A percentile compares a stretch with the other conserved stretches of the same genome.
These are phyloP conservation scores for Xylaria sp. DNA, from an alignment of 2,329 filamentous ascomycete genomes.

Conservation along the genomic window DNA sequence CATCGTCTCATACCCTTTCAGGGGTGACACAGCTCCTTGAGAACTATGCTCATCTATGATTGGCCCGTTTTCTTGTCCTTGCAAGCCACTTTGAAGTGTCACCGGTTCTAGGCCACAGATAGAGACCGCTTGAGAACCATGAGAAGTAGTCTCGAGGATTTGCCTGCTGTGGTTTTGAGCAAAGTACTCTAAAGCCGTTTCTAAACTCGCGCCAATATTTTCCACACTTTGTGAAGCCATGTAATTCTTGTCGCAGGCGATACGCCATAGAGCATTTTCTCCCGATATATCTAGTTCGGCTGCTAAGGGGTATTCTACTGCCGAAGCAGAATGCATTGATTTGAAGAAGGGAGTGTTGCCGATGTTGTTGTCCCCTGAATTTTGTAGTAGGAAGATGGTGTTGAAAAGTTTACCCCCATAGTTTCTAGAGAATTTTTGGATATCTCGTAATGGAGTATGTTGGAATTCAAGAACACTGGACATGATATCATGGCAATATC, in stretches of 20 bases:
- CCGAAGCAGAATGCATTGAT: slow-evolving; percentile 71
- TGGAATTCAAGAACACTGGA: slow-evolving; percentile 75
- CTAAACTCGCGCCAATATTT: slow-evolving; percentile 67
- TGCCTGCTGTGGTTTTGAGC: slow-evolving; percentile 59
- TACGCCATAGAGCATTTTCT: slow-evolving; percentile 72
- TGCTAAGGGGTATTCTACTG: slow-evolving; percentile 84
- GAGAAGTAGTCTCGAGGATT: slow-evolving; percentile 63
- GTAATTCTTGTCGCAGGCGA: slow-evolving; percentile 72
- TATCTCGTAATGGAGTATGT: slow-evolving; percentile 79
- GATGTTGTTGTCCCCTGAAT: slow-evolving; percentile 32
- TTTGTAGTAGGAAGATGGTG: slow-evolving; percentile 66
- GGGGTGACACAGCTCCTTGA: neutral
- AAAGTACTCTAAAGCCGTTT: slow-evolving; percentile 67
- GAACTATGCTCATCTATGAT: neutral
- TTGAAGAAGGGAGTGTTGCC: slow-evolving; percentile 59
- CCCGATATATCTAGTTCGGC: slow-evolving; percentile 77
- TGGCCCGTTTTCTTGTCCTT: neutral
- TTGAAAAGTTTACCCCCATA: slow-evolving; percentile 58
- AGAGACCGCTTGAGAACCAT: slow-evolving; percentile 57
- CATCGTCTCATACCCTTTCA: slow-evolving; percentile 45
- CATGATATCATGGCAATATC: slow-evolving; percentile 77
- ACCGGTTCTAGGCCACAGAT: slow-evolving; percentile 72
- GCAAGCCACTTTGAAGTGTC: slow-evolving; percentile 29
- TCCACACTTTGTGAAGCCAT: slow-evolving; percentile 58
- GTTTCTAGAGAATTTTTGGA: slow-evolving; percentile 62